Evolutionary conservation across 1,139 yeast species (phyloP).

Genomic region (Scheffersomyces segobiensis): DNA sequence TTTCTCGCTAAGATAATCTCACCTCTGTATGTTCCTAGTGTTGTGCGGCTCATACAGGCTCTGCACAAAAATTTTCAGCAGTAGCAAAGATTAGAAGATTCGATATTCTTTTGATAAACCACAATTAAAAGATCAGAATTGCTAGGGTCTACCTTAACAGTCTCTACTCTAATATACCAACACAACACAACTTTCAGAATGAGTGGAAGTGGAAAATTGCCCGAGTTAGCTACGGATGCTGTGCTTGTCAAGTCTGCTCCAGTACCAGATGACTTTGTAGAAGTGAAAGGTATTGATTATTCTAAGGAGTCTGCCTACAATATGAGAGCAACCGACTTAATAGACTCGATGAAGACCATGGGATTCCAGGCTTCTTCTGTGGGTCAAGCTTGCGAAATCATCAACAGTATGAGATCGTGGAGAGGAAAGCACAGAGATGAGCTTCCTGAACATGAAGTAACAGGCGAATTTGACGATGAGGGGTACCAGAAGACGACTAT

Average conservation of each 20-base stretch:
- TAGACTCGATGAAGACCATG: conserved; percentile 85
- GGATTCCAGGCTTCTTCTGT: conserved; percentile 97
- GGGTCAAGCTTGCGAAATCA: conserved; percentile 85
- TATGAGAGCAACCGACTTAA: conserved; percentile 75
- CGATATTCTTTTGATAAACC: background rate
- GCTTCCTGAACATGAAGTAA: conserved; percentile 66
- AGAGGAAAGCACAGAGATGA: conserved; percentile 72
- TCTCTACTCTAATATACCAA: background rate
- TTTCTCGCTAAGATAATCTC: background rate
- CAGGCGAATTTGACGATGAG: conserved; percentile 76
- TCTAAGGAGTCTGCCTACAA: conserved; percentile 65
- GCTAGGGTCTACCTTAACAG: background rate
- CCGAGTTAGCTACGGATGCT: conserved; percentile 78
- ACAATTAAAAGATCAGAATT: background rate
- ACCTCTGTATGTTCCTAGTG: background rate
- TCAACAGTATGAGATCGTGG: conserved; percentile 90
- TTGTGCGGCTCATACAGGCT: background rate
- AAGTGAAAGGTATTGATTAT: conserved; percentile 88
- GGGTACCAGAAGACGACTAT: conserved; percentile 87
- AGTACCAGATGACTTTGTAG: conserved; percentile 74
- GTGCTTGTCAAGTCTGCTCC: conserved; percentile 86
- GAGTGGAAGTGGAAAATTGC: conserved; percentile 27
- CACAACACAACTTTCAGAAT: background rate
- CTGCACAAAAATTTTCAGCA: background rate
- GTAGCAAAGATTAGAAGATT: background rate